Evolutionary conservation across 345 rosid genomes (phyloP).

Genomic region (Geranium rotundifolium): DNA sequence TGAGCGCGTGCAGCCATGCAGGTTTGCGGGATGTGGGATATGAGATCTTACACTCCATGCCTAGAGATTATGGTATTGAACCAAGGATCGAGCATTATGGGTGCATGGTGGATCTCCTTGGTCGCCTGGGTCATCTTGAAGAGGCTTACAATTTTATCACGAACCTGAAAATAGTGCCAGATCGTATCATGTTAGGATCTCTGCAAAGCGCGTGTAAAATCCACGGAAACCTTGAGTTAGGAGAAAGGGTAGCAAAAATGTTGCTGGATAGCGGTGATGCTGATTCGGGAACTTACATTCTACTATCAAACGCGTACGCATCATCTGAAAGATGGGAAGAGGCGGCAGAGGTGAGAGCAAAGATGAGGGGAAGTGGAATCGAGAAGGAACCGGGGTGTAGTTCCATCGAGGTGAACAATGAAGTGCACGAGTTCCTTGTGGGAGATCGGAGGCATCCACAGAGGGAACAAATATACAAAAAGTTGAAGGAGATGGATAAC

Average conservation of each 20-base stretch:
- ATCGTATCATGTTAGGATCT: constrained; percentile 51
- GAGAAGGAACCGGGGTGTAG: constrained; percentile 64
- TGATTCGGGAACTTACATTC: constrained; percentile 46
- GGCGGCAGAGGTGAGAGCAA: constrained; percentile 32
- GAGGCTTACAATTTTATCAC: constrained; percentile 37
- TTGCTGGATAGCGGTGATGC: constrained; percentile 24
- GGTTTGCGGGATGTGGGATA: constrained; percentile 46
- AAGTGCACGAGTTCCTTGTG: constrained; percentile 45
- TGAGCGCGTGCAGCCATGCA: constrained; percentile 64
- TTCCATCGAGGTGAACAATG: constrained; percentile 39
- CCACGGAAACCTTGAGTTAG: constrained; percentile 41
- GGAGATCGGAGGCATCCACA: constrained; percentile 44
- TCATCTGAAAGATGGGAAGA: constrained; percentile 52
- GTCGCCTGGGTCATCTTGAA: constrained; percentile 33
- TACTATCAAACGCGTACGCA: constrained; percentile 43
- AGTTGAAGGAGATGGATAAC: constrained; percentile 38
- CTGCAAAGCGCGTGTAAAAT: constrained; percentile 52
- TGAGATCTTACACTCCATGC: constrained; percentile 40
- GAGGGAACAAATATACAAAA: constrained; percentile 39
- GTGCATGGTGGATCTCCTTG: constrained; percentile 58
- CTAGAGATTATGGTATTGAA: constrained; percentile 29
- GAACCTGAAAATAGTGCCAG: constrained; percentile 35
- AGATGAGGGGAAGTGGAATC: constrained; percentile 45
- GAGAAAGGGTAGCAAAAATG: constrained; percentile 32
- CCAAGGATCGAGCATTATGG: constrained; percentile 57